These are phyloP conservation scores for Rhododendron simsii DNA, from an alignment of 148 eudicot species.

Conservation along the genomic window DNA sequence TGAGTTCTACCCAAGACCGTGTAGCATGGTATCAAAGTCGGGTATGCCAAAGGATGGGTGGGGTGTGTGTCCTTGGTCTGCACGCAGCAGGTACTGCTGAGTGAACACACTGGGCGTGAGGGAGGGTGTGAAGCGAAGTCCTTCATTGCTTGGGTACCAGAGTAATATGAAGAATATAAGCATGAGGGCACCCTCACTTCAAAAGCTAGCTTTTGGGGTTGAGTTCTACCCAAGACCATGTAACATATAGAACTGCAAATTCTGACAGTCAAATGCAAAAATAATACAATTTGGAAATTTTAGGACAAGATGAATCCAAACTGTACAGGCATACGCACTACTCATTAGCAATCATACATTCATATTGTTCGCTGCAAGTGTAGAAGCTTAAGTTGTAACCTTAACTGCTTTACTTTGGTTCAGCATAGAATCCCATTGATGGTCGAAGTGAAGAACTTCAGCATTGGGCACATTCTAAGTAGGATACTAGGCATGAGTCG, in stretches of 20 bases:
- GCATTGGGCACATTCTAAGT: background rate
- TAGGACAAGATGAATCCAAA: background rate
- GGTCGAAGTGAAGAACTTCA: background rate
- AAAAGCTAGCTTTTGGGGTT: too few relatives aligned
- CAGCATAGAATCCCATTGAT: conserved; percentile 2
- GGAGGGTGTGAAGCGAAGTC: too few relatives aligned
- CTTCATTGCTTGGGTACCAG: too few relatives aligned
- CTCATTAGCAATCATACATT: background rate
- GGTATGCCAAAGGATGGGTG: too few relatives aligned
- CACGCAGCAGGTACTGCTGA: too few relatives aligned
- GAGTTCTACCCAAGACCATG: too few relatives aligned
- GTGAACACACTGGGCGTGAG: too few relatives aligned
- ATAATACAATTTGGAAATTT: background rate
- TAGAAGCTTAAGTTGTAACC: background rate
- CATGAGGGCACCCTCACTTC: too few relatives aligned
- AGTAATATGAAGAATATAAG: too few relatives aligned
- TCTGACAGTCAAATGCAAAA: background rate
- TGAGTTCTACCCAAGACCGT: too few relatives aligned
- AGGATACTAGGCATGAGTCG: background rate
- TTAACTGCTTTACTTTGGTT: background rate
- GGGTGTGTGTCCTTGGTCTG: too few relatives aligned
- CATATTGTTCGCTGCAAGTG: background rate
- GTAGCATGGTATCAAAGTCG: too few relatives aligned
- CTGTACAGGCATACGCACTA: background rate
- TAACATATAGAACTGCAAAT: background rate